Conservation (phyloP, 371 early-diverging fungal genomes). For the Mucor mucedo region DNA sequence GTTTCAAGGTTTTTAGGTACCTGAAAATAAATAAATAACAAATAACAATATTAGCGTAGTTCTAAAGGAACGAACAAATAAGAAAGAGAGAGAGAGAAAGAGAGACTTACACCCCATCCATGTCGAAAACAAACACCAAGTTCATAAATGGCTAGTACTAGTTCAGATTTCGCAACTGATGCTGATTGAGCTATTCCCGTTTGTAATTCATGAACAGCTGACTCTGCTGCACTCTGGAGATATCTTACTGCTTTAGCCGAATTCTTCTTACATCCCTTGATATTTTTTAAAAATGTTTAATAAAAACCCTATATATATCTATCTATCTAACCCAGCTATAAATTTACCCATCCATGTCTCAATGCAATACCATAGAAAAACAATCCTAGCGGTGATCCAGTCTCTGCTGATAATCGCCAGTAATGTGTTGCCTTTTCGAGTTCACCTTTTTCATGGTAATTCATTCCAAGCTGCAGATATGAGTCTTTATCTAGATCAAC, state of each 20-base stretch:
- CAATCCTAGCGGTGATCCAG: constrained; percentile 78
- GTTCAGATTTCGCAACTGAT: constrained; percentile 48
- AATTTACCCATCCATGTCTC: constrained; percentile 86
- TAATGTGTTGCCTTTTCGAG: constrained; percentile 82
- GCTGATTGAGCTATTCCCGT: constrained; percentile 30
- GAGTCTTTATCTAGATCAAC: background rate
- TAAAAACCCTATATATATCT: constrained; percentile 4
- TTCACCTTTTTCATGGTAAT: constrained; percentile 60
- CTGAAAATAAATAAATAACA: constrained; percentile 10
- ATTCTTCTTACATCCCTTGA: constrained; percentile 66
- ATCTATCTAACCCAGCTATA: too few relatives aligned
- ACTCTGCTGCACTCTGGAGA: constrained; percentile 82
- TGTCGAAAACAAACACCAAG: constrained; percentile 82
- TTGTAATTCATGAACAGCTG: constrained; percentile 69
- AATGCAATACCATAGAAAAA: constrained; percentile 88
- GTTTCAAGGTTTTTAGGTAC: constrained; percentile 78
- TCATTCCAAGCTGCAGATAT: constrained; percentile 34
- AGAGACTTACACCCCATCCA: constrained; percentile 84
- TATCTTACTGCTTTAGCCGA: constrained; percentile 68
- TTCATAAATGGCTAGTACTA: constrained; percentile 87
- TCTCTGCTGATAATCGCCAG: constrained; percentile 79
- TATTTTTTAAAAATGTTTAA: constrained; percentile 12
- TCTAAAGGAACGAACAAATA: too few relatives aligned
- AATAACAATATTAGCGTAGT: background rate
- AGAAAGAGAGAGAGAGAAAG: background rate